Conservation (phyloP, 805 yeast species). For the Starmerella apis region DNA sequence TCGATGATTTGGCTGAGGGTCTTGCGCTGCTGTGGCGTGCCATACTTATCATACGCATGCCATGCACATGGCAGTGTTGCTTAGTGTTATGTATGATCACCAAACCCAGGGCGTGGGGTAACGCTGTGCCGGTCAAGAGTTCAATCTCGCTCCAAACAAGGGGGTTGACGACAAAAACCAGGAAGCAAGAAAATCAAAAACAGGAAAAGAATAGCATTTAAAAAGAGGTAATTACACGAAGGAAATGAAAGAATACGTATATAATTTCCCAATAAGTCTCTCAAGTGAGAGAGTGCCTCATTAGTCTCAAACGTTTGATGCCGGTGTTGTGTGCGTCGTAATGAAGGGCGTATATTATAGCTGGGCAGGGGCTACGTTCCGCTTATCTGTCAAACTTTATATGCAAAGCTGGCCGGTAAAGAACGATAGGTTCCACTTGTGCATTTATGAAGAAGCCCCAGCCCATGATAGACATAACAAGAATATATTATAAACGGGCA, state of each 20-base stretch:
- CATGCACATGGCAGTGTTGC: background rate
- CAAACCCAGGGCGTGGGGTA: background rate
- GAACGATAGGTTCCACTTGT: background rate
- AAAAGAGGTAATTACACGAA: no score
- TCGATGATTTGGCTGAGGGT: no score
- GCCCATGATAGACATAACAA: background rate
- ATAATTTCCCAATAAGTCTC: no score
- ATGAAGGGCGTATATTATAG: background rate
- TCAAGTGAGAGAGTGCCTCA: no score
- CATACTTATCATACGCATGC: no score
- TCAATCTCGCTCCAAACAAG: background rate
- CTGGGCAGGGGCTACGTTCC: background rate
- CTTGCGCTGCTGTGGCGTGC: no score
- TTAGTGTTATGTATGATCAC: background rate
- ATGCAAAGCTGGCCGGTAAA: background rate
- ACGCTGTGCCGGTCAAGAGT: background rate
- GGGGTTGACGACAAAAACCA: no score
- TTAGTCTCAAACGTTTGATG: background rate
- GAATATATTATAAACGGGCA: background rate
- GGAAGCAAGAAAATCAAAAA: no score
- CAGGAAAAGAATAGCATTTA: no score
- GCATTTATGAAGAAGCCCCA: background rate
- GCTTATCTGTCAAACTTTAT: background rate
- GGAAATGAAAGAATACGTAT: no score
- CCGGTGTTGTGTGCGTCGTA: background rate